Percentiles rank a stretch among this genome's conserved stretches.
These are phyloP conservation scores for Gracilaria domingensis DNA, from an alignment of 23 red algal genomes.

Conservation along the genomic window DNA sequence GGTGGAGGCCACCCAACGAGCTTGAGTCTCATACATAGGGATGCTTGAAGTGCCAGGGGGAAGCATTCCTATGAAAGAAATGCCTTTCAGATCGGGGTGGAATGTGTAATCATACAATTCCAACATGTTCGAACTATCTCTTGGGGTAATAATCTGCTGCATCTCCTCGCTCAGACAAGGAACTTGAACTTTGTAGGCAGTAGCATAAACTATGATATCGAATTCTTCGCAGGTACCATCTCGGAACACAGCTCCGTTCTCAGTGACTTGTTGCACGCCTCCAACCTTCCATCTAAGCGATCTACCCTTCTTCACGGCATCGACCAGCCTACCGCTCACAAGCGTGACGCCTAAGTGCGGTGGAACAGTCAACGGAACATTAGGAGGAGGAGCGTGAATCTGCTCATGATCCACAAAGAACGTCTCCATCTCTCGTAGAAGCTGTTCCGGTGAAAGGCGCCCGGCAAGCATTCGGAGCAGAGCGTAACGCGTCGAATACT, in stretches of 20 bases:
- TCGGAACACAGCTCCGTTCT: not conserved
- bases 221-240: slow-evolving; percentile 16
- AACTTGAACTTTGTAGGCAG: not conserved
- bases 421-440: not conserved
- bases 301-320: not conserved
- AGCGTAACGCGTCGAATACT: not conserved
- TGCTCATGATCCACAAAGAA: not conserved
- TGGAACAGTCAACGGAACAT: not conserved
- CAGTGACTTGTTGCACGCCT: not conserved
- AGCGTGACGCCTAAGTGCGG: not conserved
- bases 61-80: slow-evolving; percentile 16
- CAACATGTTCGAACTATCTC: not conserved
- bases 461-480: not conserved
- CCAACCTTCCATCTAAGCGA: not conserved
- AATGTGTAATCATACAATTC: slow-evolving; percentile 32
- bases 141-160: not conserved
- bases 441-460: not conserved
- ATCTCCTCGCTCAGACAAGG: slow-evolving; percentile 11
- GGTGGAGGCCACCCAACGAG: slow-evolving; percentile 1
- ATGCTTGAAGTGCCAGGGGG: not conserved
- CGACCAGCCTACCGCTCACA: not conserved
- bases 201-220: slow-evolving; percentile 24
- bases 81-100: not conserved
- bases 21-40: not conserved
- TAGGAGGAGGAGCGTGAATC: not conserved